Evolutionary conservation across 2,329 filamentous ascomycete genomes (phyloP).

Genomic region (Sclerotinia sclerotiorum): DNA sequence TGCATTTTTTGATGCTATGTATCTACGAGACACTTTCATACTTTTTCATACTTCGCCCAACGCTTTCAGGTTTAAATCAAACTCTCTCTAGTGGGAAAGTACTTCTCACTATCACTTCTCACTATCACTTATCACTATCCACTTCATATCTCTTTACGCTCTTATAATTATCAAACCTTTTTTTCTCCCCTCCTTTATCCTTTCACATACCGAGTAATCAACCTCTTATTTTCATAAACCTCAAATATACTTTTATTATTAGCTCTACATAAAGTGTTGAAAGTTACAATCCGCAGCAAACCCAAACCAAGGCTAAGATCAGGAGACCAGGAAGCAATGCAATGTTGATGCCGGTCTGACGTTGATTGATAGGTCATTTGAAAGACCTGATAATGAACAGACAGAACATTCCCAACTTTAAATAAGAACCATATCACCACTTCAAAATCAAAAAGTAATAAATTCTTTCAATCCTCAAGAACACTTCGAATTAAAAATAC

Average conservation of each 20-base stretch:
- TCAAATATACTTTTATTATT: not conserved
- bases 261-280: not conserved
- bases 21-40: not conserved
- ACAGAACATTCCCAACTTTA: not conserved
- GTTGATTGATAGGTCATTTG: not conserved
- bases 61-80: not conserved
- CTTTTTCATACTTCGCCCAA: not conserved
- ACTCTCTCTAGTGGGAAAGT: not conserved
- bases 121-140: not conserved
- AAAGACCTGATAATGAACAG: not conserved
- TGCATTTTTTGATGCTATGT: conserved; percentile 1
- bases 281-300: not conserved
- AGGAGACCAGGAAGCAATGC: not conserved
- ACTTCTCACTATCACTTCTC: not conserved
- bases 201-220: not conserved
- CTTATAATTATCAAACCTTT: not conserved
- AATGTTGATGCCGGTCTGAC: not conserved
- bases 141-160: not conserved
- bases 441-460: not conserved
- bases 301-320: not conserved
- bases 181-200: not conserved
- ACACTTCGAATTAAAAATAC: not conserved
- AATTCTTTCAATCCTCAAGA: not conserved
- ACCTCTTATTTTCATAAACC: not conserved
- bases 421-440: not conserved